Evolutionary conservation across 2,329 filamentous ascomycete genomes (phyloP), one percentile per base, ranked within the genome.

Genomic region (Penicillium crustosum): DNA sequence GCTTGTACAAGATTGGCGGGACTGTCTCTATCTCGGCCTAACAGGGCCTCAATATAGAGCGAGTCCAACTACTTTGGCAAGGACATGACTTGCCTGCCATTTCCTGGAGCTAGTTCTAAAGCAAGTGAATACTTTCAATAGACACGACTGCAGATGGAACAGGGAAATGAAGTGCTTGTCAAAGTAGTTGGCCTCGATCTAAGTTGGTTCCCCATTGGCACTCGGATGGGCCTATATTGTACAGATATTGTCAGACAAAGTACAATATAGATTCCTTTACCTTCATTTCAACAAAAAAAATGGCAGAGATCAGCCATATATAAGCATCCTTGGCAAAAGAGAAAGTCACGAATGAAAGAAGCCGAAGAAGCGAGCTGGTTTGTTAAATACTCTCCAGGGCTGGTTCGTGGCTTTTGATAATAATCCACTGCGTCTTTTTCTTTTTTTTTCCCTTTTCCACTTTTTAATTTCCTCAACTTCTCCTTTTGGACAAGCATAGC

Each of bases 181-280:
- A 51, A 51, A 51, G 49, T 42, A 42, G 49, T 42, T 31, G 49
- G 17, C 3, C 49, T 51, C 36, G 49, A 19, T 52, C 38, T 33
- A 33, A 44, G 15, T 52, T 44, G 27, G 29, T 52, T 33, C 27
- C 49, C 15, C 36, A 7, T 19, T 29, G 7, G 48, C 12, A 10
- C 23, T 38, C 10, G 21, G 25, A 50, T 1, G n/a, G 35, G 8
- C 44, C 23, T 38, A 17, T 50, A 31, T 31, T 27, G 25, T 4
- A 17, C 2, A 10, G 29, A 25, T 27, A 27, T 15, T 19, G 27
- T 21, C 4, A 45, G 27, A 10, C 7, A 13, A 19, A 9, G 10
- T 13, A 31, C 1, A 29, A 12, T 27, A 13, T 21, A 19, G 27
- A 15, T 3, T 4, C 4, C 2, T 31, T 45, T 21, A 21, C n/a